Evolutionary conservation across 2,329 filamentous ascomycete species (phyloP).

Genomic region (Chaetomium sp.): DNA sequence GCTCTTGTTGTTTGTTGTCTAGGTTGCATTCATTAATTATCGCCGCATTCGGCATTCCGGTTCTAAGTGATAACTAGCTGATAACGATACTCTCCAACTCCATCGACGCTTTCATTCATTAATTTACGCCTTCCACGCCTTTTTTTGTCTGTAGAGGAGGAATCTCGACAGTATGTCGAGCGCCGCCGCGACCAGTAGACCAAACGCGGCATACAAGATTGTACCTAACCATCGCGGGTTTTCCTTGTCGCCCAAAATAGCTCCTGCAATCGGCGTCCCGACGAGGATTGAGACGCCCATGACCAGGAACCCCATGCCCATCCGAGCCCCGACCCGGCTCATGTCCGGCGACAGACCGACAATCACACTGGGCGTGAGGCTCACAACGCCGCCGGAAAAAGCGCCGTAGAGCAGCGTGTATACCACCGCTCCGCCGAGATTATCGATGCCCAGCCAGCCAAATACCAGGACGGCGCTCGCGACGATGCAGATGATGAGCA

Average conservation of each 20-base stretch:
- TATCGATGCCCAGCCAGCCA: slow-evolving; percentile 34
- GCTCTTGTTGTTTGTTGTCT: too few relatives aligned
- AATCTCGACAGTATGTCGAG: slow-evolving; percentile 21
- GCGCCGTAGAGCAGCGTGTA: slow-evolving; percentile 41
- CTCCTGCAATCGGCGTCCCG: slow-evolving; percentile 45
- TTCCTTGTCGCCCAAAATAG: slow-evolving; percentile 30
- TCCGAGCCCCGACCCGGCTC: slow-evolving; percentile 32
- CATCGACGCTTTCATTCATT: neutral
- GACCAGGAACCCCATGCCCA: slow-evolving; percentile 36
- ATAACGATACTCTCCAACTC: neutral
- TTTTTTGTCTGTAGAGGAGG: slow-evolving; percentile 22
- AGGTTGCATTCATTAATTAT: neutral
- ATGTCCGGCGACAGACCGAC: slow-evolving; percentile 33
- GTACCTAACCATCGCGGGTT: slow-evolving; percentile 28
- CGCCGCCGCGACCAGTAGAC: slow-evolving; percentile 24
- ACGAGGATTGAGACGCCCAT: slow-evolving; percentile 45
- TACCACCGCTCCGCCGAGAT: slow-evolving; percentile 32
- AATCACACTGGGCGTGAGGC: slow-evolving; percentile 37
- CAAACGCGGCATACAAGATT: slow-evolving; percentile 29
- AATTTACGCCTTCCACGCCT: slow-evolving; percentile 18
- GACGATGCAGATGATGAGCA: slow-evolving; percentile 30
- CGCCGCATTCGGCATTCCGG: neutral
- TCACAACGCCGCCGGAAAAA: slow-evolving; percentile 40
- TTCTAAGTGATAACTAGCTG: neutral
- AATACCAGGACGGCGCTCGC: slow-evolving; percentile 33